Evolutionary conservation across 768 basidiomycete genomes (phyloP).

Genomic region (Panaeolus cyanescens): DNA sequence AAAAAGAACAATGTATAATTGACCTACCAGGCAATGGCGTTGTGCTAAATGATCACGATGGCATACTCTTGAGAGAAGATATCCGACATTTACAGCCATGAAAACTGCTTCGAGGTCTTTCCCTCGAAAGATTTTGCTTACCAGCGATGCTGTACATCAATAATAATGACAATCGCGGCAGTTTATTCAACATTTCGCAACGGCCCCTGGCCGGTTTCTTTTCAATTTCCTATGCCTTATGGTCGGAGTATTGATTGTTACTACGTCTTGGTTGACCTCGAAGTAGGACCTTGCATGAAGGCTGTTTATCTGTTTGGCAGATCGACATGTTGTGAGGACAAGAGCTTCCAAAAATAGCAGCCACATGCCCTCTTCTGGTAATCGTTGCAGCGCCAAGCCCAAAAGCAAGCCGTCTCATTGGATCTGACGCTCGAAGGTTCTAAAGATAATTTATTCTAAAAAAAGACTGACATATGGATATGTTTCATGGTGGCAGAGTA

Average conservation of each 20-base stretch:
- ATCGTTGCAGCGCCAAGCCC: conserved; percentile 14
- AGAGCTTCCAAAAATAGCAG: conserved; percentile 10
- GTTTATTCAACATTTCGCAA: neutral
- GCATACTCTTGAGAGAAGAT: too few species aligned
- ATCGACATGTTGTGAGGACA: conserved; percentile 14
- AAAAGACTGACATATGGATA: neutral
- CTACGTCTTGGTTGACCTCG: neutral
- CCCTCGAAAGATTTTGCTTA: too few species aligned
- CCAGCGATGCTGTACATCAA: too few species aligned
- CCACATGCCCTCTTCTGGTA: conserved; percentile 7
- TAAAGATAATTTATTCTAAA: neutral
- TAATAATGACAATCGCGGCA: neutral
- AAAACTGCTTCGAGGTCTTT: too few species aligned
- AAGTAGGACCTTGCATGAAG: neutral
- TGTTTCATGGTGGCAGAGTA: neutral
- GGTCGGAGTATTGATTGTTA: neutral
- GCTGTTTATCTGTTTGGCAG: conserved; percentile 1
- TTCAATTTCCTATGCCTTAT: too few species aligned
- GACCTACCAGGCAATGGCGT: too few species aligned
- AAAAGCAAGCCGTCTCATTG: neutral
- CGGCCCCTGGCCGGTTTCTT: too few species aligned
- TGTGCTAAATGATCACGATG: too few species aligned
- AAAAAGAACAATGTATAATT: too few species aligned
- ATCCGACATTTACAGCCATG: too few species aligned
- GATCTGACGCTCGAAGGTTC: neutral